Evolutionary conservation across 257 asterid genomes (phyloP).

Genomic region (Anisodus tanguticus): DNA sequence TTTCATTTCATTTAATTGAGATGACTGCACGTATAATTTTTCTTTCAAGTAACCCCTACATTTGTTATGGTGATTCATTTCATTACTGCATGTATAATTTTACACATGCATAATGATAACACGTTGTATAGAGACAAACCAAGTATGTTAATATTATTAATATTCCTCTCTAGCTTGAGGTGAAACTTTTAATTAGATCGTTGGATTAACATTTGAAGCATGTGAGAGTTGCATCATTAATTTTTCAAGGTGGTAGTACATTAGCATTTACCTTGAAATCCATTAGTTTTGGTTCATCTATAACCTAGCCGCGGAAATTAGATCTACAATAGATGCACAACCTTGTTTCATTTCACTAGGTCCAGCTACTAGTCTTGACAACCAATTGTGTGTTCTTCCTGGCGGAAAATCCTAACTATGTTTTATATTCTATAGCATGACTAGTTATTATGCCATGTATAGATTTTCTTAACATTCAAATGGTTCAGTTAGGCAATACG

Average conservation of each 20-base stretch:
- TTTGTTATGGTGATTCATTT: background rate
- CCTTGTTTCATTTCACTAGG: background rate
- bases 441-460: background rate
- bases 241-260: background rate
- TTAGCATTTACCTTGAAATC: slow-evolving; percentile 22
- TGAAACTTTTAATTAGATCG: background rate
- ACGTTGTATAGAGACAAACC: background rate
- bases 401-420: background rate
- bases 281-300: slow-evolving; percentile 12
- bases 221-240: background rate
- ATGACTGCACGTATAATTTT: background rate
- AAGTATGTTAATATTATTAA: slow-evolving; percentile 11
- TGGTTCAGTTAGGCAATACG: background rate
- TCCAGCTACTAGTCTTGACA: background rate
- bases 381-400: background rate
- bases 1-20: background rate
- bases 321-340: background rate
- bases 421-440: background rate
- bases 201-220: slow-evolving; percentile 16
- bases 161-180: background rate
- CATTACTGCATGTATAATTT: slow-evolving; percentile 10
- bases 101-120: slow-evolving; percentile 13
- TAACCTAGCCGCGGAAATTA: background rate
- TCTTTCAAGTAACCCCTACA: background rate
- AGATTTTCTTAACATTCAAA: slow-evolving; percentile 14